Evolutionary conservation across 176 grass and related monocot genomes (phyloP), one percentile per base, ranked within the genome.

Genomic region (Cocos nucifera): DNA sequence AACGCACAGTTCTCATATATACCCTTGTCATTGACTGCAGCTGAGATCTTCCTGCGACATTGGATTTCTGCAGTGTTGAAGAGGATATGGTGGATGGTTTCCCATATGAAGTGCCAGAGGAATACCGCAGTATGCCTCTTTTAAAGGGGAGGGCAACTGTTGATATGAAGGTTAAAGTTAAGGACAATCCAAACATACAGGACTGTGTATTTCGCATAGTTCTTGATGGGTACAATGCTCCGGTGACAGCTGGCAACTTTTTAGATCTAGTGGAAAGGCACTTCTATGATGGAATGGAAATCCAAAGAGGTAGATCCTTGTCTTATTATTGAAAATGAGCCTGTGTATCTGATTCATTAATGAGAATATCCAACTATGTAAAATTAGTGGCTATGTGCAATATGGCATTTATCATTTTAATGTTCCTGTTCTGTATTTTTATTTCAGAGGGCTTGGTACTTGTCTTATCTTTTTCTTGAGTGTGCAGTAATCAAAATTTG

Each of bases 31-130:
- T 83, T 85, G 63, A 88, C 87, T 96, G 93, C 87, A 98, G 93
- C 87, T 90, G 87, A 90, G 87, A 82, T 88, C 87, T 90, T 90
- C 76, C 87, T 90, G 82, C 79, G 79, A 83, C 82, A 82, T 86
- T 90, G 82, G 79, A 77, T 90, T 90, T 90, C 87, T 91, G 93
- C 93, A 98, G 93, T 81, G 73, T 98, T 92, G 93, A 98, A 98
- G 93, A 98, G 88, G 93, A 98, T 74, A 98, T 98, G 93, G 66
- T 98, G 9, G 93, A 85, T 83, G 84, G 87, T 56, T 98, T 98
- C 73, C 93, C 87, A 6, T 92, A 64, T 67, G 84, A 91, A 77
- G 72, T 98, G 9, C 93, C 93, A 54, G 93, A 92, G 64, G 93
- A 98, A 44, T 98, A 89, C 74, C 80, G 71, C 44, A 85, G 14